These are phyloP conservation scores for Mucor lusitanicus DNA, from an alignment of 371 early-diverging fungal species.

Conservation along the genomic window DNA sequence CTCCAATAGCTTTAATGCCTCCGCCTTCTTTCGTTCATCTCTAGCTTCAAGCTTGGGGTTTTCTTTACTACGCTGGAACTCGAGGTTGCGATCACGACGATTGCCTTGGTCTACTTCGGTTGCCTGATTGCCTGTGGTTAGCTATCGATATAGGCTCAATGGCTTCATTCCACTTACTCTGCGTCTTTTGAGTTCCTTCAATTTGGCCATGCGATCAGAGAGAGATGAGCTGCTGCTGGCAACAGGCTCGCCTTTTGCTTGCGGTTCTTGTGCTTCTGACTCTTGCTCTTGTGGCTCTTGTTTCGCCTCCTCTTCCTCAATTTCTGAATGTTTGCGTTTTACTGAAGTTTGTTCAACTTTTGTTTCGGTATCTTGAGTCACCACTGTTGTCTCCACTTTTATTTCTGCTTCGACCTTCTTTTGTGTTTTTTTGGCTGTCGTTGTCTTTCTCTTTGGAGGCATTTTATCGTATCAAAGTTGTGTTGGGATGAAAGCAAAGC, in stretches of 20 bases:
- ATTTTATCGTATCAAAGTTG: neutral
- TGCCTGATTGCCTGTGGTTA: slow-evolving; percentile 25
- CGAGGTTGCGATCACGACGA: slow-evolving; percentile 76
- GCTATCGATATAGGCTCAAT: neutral
- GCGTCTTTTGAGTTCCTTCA: slow-evolving; percentile 56
- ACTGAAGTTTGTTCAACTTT: neutral
- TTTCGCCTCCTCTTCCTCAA: neutral
- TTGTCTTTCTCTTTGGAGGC: slow-evolving; percentile 8
- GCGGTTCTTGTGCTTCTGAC: neutral
- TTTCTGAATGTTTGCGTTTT: slow-evolving; percentile 9
- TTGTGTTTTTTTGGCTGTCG: neutral
- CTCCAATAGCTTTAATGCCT: slow-evolving; percentile 71
- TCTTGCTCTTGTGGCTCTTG: too few species aligned
- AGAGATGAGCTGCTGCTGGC: slow-evolving; percentile 14
- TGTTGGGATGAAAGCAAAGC: neutral
- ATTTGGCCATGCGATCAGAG: slow-evolving; percentile 52
- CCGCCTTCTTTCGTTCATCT: slow-evolving; percentile 69
- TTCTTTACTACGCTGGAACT: slow-evolving; percentile 74
- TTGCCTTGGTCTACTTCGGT: slow-evolving; percentile 72
- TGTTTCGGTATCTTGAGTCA: neutral
- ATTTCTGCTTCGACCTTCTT: neutral
- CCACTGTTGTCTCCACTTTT: neutral
- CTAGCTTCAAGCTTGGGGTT: slow-evolving; percentile 69
- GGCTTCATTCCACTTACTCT: slow-evolving; percentile 35
- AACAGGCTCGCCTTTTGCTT: neutral